Evolutionary conservation across 306 rosid genomes (phyloP).

Genomic region (Cucumis melo): DNA sequence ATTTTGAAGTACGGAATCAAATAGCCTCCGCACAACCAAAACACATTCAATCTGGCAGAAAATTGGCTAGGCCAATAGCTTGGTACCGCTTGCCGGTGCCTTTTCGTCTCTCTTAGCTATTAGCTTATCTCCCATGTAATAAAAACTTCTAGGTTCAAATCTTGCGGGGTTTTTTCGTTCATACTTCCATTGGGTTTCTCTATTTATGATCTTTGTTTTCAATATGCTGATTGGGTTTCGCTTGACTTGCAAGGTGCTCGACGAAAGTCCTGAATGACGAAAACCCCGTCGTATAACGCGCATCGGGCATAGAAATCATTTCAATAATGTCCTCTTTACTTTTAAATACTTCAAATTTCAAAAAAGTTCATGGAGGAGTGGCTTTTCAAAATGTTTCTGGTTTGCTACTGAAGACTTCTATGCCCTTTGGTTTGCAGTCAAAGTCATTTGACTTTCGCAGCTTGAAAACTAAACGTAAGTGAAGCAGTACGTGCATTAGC

Average conservation of each 20-base stretch:
- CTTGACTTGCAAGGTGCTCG: conserved; percentile 22
- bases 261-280: conserved; percentile 18
- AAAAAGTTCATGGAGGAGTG: conserved; percentile 13
- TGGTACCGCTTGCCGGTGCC: neutral
- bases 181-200: neutral
- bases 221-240: neutral
- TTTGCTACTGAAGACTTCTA: conserved; percentile 22
- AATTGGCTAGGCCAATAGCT: neutral
- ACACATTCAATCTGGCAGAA: neutral
- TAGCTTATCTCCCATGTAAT: neutral
- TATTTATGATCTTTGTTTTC: neutral
- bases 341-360: neutral
- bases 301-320: neutral
- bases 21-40: neutral
- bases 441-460: conserved; percentile 23
- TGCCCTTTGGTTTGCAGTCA: conserved; percentile 25
- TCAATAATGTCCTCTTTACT: neutral
- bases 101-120: neutral
- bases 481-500: neutral
- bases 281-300: neutral
- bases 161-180: neutral
- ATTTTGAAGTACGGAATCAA: neutral
- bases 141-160: neutral
- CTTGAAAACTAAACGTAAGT: conserved; percentile 36
- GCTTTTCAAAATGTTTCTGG: conserved; percentile 23